A percentile compares a stretch with the other conserved stretches of the same genome.
These are phyloP conservation scores for Agaricus sinodeliciosus DNA, from an alignment of 768 basidiomycete species.

Conservation along the genomic window DNA sequence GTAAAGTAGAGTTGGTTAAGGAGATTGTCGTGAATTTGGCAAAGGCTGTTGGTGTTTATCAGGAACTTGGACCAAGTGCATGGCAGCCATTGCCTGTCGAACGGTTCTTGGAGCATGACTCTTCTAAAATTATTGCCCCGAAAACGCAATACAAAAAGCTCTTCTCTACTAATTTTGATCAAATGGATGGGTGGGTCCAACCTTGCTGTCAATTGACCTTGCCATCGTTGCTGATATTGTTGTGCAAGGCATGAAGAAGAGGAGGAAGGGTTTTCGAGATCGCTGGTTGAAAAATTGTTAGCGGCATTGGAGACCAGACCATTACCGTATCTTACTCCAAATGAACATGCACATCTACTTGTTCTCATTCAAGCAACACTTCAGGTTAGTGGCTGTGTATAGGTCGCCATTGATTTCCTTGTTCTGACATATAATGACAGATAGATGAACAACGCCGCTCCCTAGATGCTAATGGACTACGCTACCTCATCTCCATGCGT, in stretches of 20 bases:
- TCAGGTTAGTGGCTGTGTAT: conserved; percentile 45
- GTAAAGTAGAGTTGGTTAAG: conserved; percentile 82
- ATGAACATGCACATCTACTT: conserved; percentile 79
- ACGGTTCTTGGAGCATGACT: conserved; percentile 42
- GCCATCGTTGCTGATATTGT: not conserved
- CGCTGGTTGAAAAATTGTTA: conserved; percentile 54
- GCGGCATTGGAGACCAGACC: conserved; percentile 55
- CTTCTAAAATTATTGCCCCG: conserved; percentile 14
- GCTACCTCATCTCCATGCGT: conserved; percentile 90
- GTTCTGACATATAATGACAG: conserved; percentile 29
- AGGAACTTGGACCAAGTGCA: conserved; percentile 11
- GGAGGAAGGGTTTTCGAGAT: conserved; percentile 49
- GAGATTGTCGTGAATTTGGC: conserved; percentile 68
- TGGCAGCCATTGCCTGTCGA: conserved; percentile 55
- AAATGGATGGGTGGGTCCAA: conserved; percentile 37
- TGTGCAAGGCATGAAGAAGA: conserved; percentile 42
- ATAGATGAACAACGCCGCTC: conserved; percentile 88
- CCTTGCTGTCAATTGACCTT: not conserved
- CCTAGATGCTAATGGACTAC: conserved; percentile 85
- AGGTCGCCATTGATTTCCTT: not conserved
- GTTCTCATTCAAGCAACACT: conserved; percentile 83
- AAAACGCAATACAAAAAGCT: conserved; percentile 42
- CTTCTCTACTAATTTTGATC: conserved; percentile 38
- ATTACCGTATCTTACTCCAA: conserved; percentile 64
- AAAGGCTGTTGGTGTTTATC: conserved; percentile 25